Evolutionary conservation across 2,329 filamentous ascomycete species (phyloP), one percentile per base, ranked within the genome.

Genomic region (Plectosphaerella sp.): DNA sequence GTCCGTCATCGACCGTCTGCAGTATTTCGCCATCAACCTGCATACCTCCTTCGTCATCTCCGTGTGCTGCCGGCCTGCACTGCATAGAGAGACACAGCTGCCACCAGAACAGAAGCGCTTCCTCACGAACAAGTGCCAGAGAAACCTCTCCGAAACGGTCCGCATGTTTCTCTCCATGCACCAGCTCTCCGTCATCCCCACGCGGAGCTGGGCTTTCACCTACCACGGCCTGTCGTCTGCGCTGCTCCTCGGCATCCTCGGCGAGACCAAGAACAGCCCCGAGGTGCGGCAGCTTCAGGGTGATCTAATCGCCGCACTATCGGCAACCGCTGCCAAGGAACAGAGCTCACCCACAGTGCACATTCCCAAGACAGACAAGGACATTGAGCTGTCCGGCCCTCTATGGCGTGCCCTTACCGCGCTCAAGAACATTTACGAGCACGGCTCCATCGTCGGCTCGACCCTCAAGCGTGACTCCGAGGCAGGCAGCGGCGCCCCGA

Each of bases 111-210:
- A 87, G 58, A 83, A 82, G 59, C 72, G 72, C 45, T 66, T 74
- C 1, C 69, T 87, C 1, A 78, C 79, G 2, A 75, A 80, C 25
- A 76, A 77, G 52, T 87, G 83, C 70, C 84, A 84, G 62, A 67
- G 72, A 15, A 86, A 85, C 60, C 69, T 87, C 24, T 80, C 80
- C 6, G 82, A 86, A 62, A 86, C 83, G 12, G 83, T 87, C 11
- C 77, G 81, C 41, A 87, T 86, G 83, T 87, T 86, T 61, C 70
- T 87, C 20, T 80, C 83, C 15, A 87, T 87, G 83, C 83, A 87
- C 63, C 83, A 85, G 56, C 69, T 87, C 28, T 86, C 82, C 2
- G 79, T 84, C 9, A 86, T 86, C 46, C 83, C 83, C 1, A 87
- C 83, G 0, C 73, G 83, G 24, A 86, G 81, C 52, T 87, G 83